Evolutionary conservation across 495 filamentous ascomycete species (phyloP), one percentile per base, ranked within the genome.

Genomic region (Neurospora sp.): DNA sequence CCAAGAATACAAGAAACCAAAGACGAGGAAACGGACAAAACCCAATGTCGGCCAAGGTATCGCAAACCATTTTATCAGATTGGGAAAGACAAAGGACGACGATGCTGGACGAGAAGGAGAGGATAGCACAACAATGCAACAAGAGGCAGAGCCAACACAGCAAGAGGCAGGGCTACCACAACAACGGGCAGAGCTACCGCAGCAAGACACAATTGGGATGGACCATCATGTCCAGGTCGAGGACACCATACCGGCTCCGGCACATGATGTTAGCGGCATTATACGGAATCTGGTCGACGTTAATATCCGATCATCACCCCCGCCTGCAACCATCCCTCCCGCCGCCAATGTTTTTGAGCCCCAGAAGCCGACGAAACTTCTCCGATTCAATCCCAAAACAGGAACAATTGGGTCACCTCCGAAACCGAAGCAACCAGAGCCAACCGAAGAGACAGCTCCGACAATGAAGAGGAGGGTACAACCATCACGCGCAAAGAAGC

Each of bases 351-450:
- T 11, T 27, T 27, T 27, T 11, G 69, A 12, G 39, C 27, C 53
- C 0, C 5, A 41, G 9, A 85, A 85, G 72, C 80, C 83, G 16
- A 82, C 80, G 42, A 88, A 86, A 68, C 41, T 88, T 0, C 73
- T 88, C 27, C 77, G 77, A 38, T 80, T 87, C 69, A 87, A 88
- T 69, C 81, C 80, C 16, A 82, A 82, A 42, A 87, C 86, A 10
- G 86, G 86, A 37, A 88, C 86, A 4, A 84, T 88, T 74, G 86
- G 86, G n/a, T 85, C 86, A 35, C 86, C 86, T 6, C 86, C 85
- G 0, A 82, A 73, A 18, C 73, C 80, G 0, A 85, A 82, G 38
- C 69, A 46, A 5, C 0, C 70, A 7, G 71, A 72, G 35, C 11
- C 31, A 6, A 20, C 12, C 3, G 44, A 37, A 22, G 53, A 35